Base-by-base conservation (phyloP, 2,329 filamentous ascomycete genomes). In the Aspergillus sp. region DNA sequence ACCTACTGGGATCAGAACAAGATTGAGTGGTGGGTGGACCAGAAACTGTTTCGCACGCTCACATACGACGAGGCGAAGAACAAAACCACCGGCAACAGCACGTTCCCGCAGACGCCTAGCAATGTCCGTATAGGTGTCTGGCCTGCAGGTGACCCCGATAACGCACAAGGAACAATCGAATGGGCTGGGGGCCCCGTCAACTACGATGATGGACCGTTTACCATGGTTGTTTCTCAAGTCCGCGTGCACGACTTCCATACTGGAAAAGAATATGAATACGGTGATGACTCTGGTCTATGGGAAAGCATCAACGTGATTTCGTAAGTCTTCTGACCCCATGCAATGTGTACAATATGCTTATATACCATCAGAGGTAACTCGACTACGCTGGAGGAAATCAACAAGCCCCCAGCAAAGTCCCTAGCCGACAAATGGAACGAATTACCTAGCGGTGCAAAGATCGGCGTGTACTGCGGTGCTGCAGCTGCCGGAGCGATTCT, bases 41-140 rank as follows among this genome's bases (percentile, higher is more conserved):
- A 82, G 71, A 74, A 75, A 3, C 72, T 83, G 55, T 80, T 91
- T 59, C 88, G 90, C 68, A 86, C 84, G 30, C 80, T 92, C 55
- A 82, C 79, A 61, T 85, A 84, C 65, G 79, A 78, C 13, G 84
- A 90, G 25, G 85, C 87, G 52, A 73, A 83, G 69, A 79, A 79
- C 47, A 86, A 84, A 57, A 75, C 78, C 59, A 83, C 84, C 67
- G 79, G 79, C 47, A 86, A 84, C 57, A 76, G 78, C 61, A 83
- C 84, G 66, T 92, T 86, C 79, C 90, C 90, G 41, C 89, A 92
- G 80, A 91, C 89, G 3, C 90, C 90, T 51, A 88, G 89, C 84
- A 87, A 88, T 75, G 76, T 92, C 69, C 89, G 89, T 76, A 76
- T 91, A 47, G 89, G 90, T 62, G 83, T 85, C 63, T 91, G 89